These are phyloP conservation scores for Blastocystis sp. DNA, from an alignment of 352 stramenopile species.

Conservation along the genomic window DNA sequence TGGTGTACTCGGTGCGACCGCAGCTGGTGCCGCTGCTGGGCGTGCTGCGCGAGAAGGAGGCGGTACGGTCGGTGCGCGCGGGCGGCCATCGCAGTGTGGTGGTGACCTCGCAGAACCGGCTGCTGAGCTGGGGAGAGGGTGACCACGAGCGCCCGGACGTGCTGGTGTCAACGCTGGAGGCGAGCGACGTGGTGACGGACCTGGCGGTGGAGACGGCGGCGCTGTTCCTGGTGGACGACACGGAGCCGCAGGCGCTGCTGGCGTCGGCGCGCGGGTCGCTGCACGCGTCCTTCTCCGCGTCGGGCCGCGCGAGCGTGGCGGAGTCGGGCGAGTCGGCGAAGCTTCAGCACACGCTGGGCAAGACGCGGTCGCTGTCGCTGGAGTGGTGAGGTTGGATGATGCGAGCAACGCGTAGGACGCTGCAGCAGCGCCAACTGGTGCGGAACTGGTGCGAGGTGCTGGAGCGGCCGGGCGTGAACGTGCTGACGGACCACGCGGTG, in stretches of 20 bases:
- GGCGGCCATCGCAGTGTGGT: background rate
- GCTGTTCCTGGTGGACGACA: background rate
- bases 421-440: slow-evolving; percentile 18
- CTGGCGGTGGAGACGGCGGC: background rate
- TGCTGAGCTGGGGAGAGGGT: slow-evolving; percentile 24
- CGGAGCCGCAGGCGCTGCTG: background rate
- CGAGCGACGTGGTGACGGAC: background rate
- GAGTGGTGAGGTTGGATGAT: background rate
- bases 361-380: slow-evolving; percentile 18
- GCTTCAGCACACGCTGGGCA: background rate
- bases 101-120: background rate
- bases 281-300: background rate
- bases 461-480: background rate
- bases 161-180: background rate
- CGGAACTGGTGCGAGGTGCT: background rate
- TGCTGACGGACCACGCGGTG: background rate
- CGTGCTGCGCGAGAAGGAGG: background rate
- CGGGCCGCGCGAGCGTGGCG: background rate
- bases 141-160: background rate
- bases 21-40: background rate
- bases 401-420: background rate
- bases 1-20: background rate
- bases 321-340: background rate
- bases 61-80: background rate
- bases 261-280: background rate